Base-by-base conservation (phyloP, 306 rosid genomes). In the Dicorynia guianensis region DNA sequence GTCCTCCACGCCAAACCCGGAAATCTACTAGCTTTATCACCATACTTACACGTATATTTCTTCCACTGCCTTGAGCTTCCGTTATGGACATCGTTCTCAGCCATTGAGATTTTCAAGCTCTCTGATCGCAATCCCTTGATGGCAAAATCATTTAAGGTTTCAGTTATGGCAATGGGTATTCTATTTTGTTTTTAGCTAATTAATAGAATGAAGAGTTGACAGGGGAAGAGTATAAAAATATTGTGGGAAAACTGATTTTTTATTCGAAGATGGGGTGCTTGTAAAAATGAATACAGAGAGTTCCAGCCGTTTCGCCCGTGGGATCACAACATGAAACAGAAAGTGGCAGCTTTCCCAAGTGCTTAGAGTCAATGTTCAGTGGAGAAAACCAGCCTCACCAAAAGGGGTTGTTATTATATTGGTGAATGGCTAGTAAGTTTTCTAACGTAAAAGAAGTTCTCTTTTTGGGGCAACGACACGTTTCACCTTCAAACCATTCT, bases 61-160 rank as follows among this genome's bases (percentile, higher is more conserved):
- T 39, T 47, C 18, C 80, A 68, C 40, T 76, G 70, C 7, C 56
- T 73, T 30, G 69, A 77, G 34, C 54, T 75, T 40, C 67, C 66
- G 64, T 15, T 63, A 69, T 65, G 75, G 8, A 59, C 61, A 8
- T 12, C 77, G 18, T 49, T 64, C 52, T 68, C 80, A 69, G 74
- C 75, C 82, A 78, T 84, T 20, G 62, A 79, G 88, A 81, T 50
- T 20, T 83, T 76, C 84, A 56, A 71, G 20, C 83, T 86, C 56
- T 25, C 30, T 57, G 63, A 2, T 2, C 3, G 3, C 57, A 14
- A 50, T 11, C 57, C 20, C 20, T 50, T 15, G 57, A 50, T 15
- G 8, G 53, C 55, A 66, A 10, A 39, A 59, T 30, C 59, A 48
- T 40, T 25, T 42, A 65, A 17, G 5, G 61, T 7, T 50, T 46